phyloP scores from a whole-genome alignment of 306 rosid species.

The Calophaca sinica region DNA sequence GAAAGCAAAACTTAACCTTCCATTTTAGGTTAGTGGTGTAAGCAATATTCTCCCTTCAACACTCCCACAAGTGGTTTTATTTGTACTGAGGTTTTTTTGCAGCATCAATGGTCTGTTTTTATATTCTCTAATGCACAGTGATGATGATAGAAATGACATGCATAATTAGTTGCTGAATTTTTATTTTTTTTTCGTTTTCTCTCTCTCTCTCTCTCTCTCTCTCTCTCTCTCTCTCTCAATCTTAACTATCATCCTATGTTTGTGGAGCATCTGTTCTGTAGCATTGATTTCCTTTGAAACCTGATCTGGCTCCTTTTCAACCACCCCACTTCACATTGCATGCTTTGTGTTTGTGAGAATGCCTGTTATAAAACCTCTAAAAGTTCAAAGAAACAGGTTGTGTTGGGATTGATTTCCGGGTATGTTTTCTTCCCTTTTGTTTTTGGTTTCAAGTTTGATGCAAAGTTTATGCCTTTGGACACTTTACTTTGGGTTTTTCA shows the following conservation, averaged over 20 bases:
- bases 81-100: conserved; percentile 27
- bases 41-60: conserved; percentile 36
- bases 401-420: conserved; percentile 20
- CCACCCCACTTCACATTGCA: conserved; percentile 33
- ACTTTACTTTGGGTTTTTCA: conserved; percentile 25
- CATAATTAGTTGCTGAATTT: no score
- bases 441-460: conserved; percentile 32
- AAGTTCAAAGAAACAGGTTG: conserved; percentile 10
- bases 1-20: conserved; percentile 26
- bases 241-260: conserved; percentile 21
- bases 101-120: conserved; percentile 26
- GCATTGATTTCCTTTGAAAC: conserved; percentile 33
- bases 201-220: no score
- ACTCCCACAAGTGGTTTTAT: conserved; percentile 6
- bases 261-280: conserved; percentile 34
- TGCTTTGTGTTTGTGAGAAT: conserved; percentile 44
- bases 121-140: conserved; percentile 20
- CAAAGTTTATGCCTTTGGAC: conserved; percentile 31
- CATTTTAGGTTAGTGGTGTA: not conserved
- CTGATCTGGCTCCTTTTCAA: conserved; percentile 43
- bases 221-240: no score
- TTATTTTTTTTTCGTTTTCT: no score
- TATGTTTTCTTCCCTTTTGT: conserved; percentile 27
- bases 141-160: not conserved
- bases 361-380: conserved; percentile 12